Evolutionary conservation across 2,329 filamentous ascomycete species (phyloP).

Genomic region (Dichotomopilus funicola): DNA sequence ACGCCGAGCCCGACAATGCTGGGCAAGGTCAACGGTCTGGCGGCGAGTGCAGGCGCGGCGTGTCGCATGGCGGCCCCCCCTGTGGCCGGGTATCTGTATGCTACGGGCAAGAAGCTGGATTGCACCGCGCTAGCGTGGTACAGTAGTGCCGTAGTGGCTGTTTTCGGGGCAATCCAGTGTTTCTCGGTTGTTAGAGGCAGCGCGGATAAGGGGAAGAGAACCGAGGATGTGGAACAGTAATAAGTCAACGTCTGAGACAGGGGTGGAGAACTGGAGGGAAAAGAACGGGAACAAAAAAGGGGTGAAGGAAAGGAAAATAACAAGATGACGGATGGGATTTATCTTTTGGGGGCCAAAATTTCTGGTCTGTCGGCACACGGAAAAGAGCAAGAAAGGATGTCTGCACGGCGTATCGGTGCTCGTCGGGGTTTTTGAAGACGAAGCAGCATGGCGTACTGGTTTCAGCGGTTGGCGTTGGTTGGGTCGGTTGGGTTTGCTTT

Average conservation of each 20-base stretch:
- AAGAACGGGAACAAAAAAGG: neutral
- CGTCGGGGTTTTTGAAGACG: too few species aligned
- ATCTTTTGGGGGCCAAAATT: too few species aligned
- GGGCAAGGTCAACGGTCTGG: slow-evolving; percentile 60
- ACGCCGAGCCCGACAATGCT: slow-evolving; percentile 49
- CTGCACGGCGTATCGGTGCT: too few species aligned
- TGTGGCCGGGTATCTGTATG: slow-evolving; percentile 57
- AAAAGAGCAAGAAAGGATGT: too few species aligned
- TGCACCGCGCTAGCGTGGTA: slow-evolving; percentile 60
- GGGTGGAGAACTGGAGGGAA: neutral
- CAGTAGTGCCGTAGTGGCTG: slow-evolving; percentile 50
- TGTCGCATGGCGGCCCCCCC: slow-evolving; percentile 63
- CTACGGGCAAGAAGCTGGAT: slow-evolving; percentile 50
- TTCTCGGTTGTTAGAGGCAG: slow-evolving; percentile 42
- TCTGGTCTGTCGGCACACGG: too few species aligned
- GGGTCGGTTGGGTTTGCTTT: too few species aligned
- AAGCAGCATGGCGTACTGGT: too few species aligned
- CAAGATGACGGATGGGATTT: too few species aligned
- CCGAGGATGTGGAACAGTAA: neutral
- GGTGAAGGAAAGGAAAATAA: too few species aligned
- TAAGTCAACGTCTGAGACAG: too few species aligned
- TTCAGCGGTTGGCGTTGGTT: too few species aligned
- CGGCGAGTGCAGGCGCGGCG: slow-evolving; percentile 58
- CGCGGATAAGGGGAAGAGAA: neutral
- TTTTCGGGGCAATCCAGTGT: slow-evolving; percentile 53